Base-by-base conservation (phyloP, 2,329 filamentous ascomycete genomes). In the Fusarium musae region DNA sequence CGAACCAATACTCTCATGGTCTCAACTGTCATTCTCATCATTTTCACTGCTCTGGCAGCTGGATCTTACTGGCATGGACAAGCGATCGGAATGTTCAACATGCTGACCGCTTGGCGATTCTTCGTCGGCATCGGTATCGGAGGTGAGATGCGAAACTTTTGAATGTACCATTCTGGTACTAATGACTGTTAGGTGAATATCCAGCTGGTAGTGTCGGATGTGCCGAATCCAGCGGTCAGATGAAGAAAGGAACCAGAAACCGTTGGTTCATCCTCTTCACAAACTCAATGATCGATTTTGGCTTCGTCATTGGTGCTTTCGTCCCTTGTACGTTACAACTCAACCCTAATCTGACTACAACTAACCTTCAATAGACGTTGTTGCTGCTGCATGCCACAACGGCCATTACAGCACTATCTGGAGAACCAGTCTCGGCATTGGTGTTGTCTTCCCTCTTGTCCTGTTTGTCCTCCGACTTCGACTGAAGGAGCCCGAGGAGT, bases 181-280 rank as follows among this genome's bases (percentile, higher is more conserved):
- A 3, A 69, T n/a, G 4, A 5, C 9, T 62, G 9, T 39, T 56
- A 85, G 84, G 92, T 63, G 93, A 96, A 81, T 95, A 77, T 7
- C 93, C 93, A 2, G 93, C 93, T 46, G 95, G 95, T 7, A 93
- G 90, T 66, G 95, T 98, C 2, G 93, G 92, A 4, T 93, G 91
- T 59, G 93, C 95, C 6, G 95, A 98, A 82, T 92, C 92, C 9
- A 95, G 92, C 0, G 93, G 93, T 28, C 94, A 97, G 79, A 85
- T 98, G 66, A 94, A 94, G 81, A 82, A 84, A 21, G 95, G 95
- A 16, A 92, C 92, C 21, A 87, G 95, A n/a, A 96, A 98, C 79
- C 87, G 93, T 43, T 97, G 94, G 94, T 98, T 95, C 79, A 93
- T 96, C 76, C 86, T 97, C 73, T 97, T 96, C 81, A 97, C 93